Evolutionary conservation across 1,284 basidiomycete genomes (phyloP), one percentile per base, ranked within the genome.

Genomic region (Volvariella surrecta): DNA sequence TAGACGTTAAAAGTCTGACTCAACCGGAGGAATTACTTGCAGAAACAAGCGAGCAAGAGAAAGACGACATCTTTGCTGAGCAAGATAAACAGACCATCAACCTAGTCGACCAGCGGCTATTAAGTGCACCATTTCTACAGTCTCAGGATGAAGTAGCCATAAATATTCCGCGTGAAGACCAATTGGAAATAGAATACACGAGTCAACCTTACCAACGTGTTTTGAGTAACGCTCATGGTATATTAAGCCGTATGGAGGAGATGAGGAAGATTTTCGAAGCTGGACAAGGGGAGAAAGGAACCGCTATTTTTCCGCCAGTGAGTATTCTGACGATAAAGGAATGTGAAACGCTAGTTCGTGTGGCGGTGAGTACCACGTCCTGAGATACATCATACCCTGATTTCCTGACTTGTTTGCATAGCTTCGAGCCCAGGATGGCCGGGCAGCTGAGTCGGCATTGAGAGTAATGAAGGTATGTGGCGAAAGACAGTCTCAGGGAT

Each of bases 401-500:
- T 37, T 49, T 32, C 38, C 17, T 8, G n/a, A 15, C 42, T 15
- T 30, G 10, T 21, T 44, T 32, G 7, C 41, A 0, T 43, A 70
- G 68, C 45, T 64, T 30, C 54, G 54, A 30, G 51, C 53, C 22
- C 47, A 54, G 11, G 67, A 71, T 46, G 45, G 46, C 0, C 50
- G 56, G 37, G 60, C 63, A 1, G 66, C 63, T 11, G 57, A 66
- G 44, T 48, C 56, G 7, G 59, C 56, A 2, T 49, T 67, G 13
- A 52, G 60, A 11, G 51, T 70, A 3, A 76, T 81, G 70, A 73
- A 74, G 64, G 82, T 83, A 43, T 7, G 63, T 53, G 9, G 30
- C n/a, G n/a, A 28, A 28, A 6, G 13, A 17, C 28, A 11, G 22
- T 35, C 17, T 28, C 11, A 8, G 15, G 34, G 11, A 40, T 28